phyloP scores from a whole-genome alignment of 805 yeast genomes.

The Isabelozyma rhagii region DNA sequence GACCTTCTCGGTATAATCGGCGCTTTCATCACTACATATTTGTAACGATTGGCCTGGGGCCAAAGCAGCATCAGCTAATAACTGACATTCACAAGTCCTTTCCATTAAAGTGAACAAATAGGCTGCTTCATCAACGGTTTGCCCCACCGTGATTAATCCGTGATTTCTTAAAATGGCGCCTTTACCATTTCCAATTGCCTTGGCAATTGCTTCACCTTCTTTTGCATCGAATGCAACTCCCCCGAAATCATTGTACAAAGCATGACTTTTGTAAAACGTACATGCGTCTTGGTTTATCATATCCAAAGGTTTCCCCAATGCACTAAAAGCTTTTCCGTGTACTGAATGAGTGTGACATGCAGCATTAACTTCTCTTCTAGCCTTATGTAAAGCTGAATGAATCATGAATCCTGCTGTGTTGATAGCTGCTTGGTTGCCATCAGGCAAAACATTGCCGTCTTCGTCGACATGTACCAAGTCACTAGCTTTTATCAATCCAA shows the following conservation, averaged over 20 bases:
- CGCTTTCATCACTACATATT: constrained; percentile 57
- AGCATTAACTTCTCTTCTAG: constrained; percentile 37
- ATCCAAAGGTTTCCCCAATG: constrained; percentile 47
- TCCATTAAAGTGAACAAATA: constrained; percentile 30
- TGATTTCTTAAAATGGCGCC: constrained; percentile 32
- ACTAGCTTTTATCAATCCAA: constrained; percentile 38
- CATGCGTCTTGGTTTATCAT: constrained; percentile 82
- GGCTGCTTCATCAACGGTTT: constrained; percentile 36
- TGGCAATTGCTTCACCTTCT: constrained; percentile 30
- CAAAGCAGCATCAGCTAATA: constrained; percentile 39
- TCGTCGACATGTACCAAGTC: constrained; percentile 40
- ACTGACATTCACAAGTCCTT: constrained; percentile 26
- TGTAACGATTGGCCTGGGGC: constrained; percentile 37
- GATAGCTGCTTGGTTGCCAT: constrained; percentile 36
- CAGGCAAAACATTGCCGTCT: constrained; percentile 34
- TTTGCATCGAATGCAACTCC: constrained; percentile 58
- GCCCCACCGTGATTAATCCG: constrained; percentile 33
- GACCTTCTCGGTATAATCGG: constrained; percentile 54
- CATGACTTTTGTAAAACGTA: constrained; percentile 59
- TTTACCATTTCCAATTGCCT: constrained; percentile 26
- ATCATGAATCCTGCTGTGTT: constrained; percentile 43
- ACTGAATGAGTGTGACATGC: constrained; percentile 42
- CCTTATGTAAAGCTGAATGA: constrained; percentile 37
- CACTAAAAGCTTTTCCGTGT: constrained; percentile 37
- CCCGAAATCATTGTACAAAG: constrained; percentile 68